Percentiles rank a stretch among this genome's conserved stretches.
Evolutionary conservation across 805 yeast genomes (phyloP).

Genomic region (Komagataella populi): DNA sequence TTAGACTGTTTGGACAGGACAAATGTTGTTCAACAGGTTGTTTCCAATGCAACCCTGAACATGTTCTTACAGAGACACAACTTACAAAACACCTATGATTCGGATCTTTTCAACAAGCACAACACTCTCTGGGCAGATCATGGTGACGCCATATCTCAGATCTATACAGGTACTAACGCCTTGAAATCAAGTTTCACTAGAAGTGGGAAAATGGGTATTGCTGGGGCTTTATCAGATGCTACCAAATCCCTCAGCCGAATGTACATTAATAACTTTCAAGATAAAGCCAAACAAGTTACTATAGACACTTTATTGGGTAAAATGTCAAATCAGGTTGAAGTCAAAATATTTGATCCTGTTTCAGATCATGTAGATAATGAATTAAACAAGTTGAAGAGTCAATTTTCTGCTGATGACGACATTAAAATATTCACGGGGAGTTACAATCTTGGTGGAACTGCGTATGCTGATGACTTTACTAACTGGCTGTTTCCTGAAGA

Average conservation of each 20-base stretch:
- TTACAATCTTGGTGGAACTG: slow-evolving; percentile 72
- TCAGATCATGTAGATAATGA: slow-evolving; percentile 69
- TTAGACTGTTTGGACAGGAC: slow-evolving; percentile 93
- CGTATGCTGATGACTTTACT: slow-evolving; percentile 39
- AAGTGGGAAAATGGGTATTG: slow-evolving; percentile 90
- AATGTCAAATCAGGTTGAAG: slow-evolving; percentile 56
- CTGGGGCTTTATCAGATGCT: slow-evolving; percentile 95
- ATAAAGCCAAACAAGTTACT: slow-evolving; percentile 78
- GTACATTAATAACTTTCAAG: slow-evolving; percentile 93
- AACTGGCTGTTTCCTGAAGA: slow-evolving; percentile 74
- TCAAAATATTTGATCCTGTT: slow-evolving; percentile 75
- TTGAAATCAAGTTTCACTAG: slow-evolving; percentile 88
- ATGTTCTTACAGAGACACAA: slow-evolving; percentile 30
- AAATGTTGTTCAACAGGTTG: slow-evolving; percentile 74
- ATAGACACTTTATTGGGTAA: slow-evolving; percentile 82
- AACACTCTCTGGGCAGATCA: slow-evolving; percentile 95
- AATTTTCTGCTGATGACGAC: slow-evolving; percentile 47
- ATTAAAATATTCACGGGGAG: slow-evolving; percentile 72
- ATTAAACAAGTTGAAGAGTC: slow-evolving; percentile 30
- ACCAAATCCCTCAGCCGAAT: slow-evolving; percentile 91
- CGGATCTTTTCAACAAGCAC: slow-evolving; percentile 58
- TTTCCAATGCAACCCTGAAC: slow-evolving; percentile 61
- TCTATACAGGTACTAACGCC: slow-evolving; percentile 97
- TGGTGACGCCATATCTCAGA: slow-evolving; percentile 92
- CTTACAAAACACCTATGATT: slow-evolving; percentile 18